Evolutionary conservation across 768 basidiomycete genomes (phyloP), one percentile per base, ranked within the genome.

Genomic region (Sarcodon aspratus): DNA sequence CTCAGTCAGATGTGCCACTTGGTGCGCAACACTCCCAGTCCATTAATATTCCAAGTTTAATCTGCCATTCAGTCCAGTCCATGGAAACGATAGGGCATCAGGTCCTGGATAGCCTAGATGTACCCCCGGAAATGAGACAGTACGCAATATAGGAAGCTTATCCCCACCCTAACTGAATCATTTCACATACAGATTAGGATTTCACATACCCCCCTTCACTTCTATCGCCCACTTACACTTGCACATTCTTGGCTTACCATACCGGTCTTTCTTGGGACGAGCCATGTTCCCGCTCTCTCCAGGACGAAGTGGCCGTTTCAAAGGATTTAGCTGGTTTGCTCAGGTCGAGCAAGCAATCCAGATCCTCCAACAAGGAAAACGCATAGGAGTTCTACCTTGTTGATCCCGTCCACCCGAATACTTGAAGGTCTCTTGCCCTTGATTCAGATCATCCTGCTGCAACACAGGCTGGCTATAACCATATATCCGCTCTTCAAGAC

Each of bases 121-220:
- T 78, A n/a, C 66, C 68, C 7, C 50, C 53, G 10, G 48, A 60
- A 38, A 65, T 67, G 52, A 74, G 78, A 61, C 72, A 68, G 82
- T 80, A 18, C 46, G 56, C 31, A 6, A 48, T n/a, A 34, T 12
- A 27, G 21, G 9, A 17, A 18, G 9, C 9, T 36, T 18, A 9
- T 32, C 31, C 9, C 45, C 17, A 21, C 12, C 33, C 3, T 17
- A 18, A 6, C 18, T 13, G 32, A 15, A 44, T 34, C 18, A 9
- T 38, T 31, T 4, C 17, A 37, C 13, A 44, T 48, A 34, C 49
- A 87, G 87, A 52, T 69, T 88, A 66, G 86, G 87, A 1, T 90
- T 88, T 57, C 86, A 90, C 59, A 84, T 88, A 47, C 82, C 86
- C 0, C 87, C 87, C 0, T 85, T 83, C 62, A 81, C 76, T 50